Evolutionary conservation across 2,329 filamentous ascomycete species (phyloP), one percentile per base, ranked within the genome.

Genomic region (Diaporthe citri): DNA sequence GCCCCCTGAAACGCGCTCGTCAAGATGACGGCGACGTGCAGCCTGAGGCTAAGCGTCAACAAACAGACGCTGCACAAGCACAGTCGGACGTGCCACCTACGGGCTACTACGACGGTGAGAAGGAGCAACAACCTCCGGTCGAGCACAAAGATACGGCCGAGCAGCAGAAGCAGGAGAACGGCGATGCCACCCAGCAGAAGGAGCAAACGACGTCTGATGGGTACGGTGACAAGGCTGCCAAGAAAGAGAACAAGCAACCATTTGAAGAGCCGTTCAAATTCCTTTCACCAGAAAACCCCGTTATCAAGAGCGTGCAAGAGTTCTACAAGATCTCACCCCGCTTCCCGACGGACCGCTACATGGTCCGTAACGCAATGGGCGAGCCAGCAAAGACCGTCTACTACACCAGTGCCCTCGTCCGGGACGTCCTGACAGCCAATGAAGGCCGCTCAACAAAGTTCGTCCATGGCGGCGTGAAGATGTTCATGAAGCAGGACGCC

Each of bases 401-500:
- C 89, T 99, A 98, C 87, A 97, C 95, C 15, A 96, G 93, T 48
- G 90, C 91, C 6, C 89, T 98, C 17, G 93, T 95, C 31, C 93
- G 95, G 43, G 93, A 96, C 78, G 97, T 99, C 72, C 89, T 99
- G 4, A 90, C 89, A 5, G 90, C 93, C 81, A 99, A 99, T 82
- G 95, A 98, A 84, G 94, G 95, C 57, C 93, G 94, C 39, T 95
- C 95, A 60, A 93, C 98, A 84, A 97, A 97, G 83, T 98, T 99
- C 82, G 94, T 99, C 67, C 97, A 99, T 84, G 96, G 94, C 69
- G 97, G 97, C 77, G 96, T 99, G 46, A 97, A 97, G 86, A 98
- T 98, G 95, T 99, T 97, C 83, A 97, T 98, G 88, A 98, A 97
- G 87, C 96, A 98, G 84, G 95, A 98, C 81, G 93, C 95, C 0